Base-by-base conservation (phyloP, 202 grass and related monocot genomes). In the Dendrocalamus latiflorus region DNA sequence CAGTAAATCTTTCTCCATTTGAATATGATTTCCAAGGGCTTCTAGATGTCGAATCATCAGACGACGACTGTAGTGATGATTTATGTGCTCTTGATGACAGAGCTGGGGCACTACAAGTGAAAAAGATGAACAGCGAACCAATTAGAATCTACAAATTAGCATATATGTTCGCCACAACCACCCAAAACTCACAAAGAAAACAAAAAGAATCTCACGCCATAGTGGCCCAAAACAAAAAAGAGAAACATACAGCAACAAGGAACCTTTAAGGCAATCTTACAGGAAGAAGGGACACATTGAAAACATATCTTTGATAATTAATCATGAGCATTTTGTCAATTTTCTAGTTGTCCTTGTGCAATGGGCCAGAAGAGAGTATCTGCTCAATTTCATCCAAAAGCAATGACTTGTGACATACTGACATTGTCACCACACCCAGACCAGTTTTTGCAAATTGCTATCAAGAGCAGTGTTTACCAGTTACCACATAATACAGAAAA, bases 11-110 rank as follows among this genome's bases (percentile, higher is more conserved):
- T 76, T 94, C 91, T 24, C 88, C 88, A 83, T 81, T 94, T 86
- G 93, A 79, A 91, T 95, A 94, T 75, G 93, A 91, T 80, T 81
- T 96, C 91, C 91, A 96, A 71, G 96, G 86, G 70, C 72, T 92
- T 88, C 88, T 94, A 65, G 91, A 85, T 65, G 70, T 34, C 22
- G 78, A 78, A 60, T 92, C 93, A 13, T 93, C 81, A 47, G 88
- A 83, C 37, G 85, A 62, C 0, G 70, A 71, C 75, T 94, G 91
- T 45, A 90, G 61, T 82, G 91, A 74, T 83, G 89, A 92, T 85
- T 91, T 99, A 58, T 90, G 83, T 45, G 79, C 17, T 94, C 89
- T 96, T 76, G 91, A 92, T 81, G 96, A 92, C 48, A 99, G 87
- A 74, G 78, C 91, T 63, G 96, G 96, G 54, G 96, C 96, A 91